Evolutionary conservation across 2,329 filamentous ascomycete genomes (phyloP), one percentile per base, ranked within the genome.

Genomic region (Coniochaeta pulveracea): DNA sequence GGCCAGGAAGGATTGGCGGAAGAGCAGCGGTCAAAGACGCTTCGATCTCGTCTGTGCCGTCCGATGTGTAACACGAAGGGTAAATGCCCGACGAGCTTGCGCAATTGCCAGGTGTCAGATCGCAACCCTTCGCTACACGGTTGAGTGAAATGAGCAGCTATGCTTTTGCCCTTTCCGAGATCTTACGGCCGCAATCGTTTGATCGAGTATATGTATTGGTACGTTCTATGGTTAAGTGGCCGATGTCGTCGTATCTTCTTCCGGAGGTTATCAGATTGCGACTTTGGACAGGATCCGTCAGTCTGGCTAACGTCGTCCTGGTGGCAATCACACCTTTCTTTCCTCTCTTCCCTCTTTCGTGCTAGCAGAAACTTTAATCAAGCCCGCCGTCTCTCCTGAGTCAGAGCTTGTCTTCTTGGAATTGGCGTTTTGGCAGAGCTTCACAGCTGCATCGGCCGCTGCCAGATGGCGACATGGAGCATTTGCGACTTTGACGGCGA

Each of bases 21-120:
- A 34, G 14, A n/a, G 21, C 14, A 17, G 30, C 30, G 30, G 30
- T 33, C 30, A 33, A 21, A 19, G 19, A 12, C n/a, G n/a, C n/a
- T n/a, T n/a, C n/a, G 28, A 29, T 15, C 16, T 19, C 16, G 16
- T n/a, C 26, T 29, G 26, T 29, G 26, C 26, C 16, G 26, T n/a
- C 26, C 16, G 16, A 29, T 18, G 14, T 16, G 28, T 31, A 17
- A 25, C 21, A 30, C n/a, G n/a, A n/a, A n/a, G n/a, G n/a, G n/a
- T n/a, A n/a, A n/a, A n/a, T n/a, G n/a, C n/a, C n/a, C n/a, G 26
- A 31, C 31, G 35, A 28, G 30, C 30, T 33, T 43, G 45, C 46
- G 46, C 43, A 47, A 49, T 49, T 40, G 32, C 27, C 35, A 28
- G 34, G 34, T 35, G 27, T 16, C 22, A 27, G 30, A 35, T 47